phyloP scores from a whole-genome alignment of 169 alveolate genomes.

The Perkinsus marinus region DNA sequence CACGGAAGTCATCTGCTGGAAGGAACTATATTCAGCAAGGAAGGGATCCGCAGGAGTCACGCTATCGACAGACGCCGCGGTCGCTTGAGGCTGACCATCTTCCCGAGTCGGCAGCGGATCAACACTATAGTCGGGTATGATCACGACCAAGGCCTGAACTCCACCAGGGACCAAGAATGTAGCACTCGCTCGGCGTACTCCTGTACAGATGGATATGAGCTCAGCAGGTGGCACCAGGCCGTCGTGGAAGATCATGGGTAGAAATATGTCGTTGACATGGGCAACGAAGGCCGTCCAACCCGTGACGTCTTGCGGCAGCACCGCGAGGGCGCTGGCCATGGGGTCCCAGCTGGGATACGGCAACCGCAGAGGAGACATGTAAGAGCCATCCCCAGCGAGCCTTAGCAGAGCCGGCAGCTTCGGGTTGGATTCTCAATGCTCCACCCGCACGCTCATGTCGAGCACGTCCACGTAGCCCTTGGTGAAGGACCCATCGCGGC shows the following conservation, averaged over 20 bases:
- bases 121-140: neutral
- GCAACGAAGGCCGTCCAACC: neutral
- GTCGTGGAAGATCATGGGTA: neutral
- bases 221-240: neutral
- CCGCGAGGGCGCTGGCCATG: neutral
- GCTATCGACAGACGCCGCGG: neutral
- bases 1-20: neutral
- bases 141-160: neutral
- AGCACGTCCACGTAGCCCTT: neutral
- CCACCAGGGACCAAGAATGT: neutral
- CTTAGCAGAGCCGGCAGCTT: neutral
- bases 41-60: neutral
- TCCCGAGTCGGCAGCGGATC: neutral
- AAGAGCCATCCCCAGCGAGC: neutral
- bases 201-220: neutral
- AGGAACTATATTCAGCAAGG: neutral
- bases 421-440: neutral
- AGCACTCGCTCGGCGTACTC: neutral
- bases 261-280: neutral
- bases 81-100: no score
- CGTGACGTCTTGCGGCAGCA: neutral
- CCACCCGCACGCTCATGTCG: neutral
- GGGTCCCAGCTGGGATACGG: neutral
- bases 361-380: neutral
- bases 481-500: neutral